phyloP scores from a whole-genome alignment of 106 monocot genomes.

The Agapanthus africanus region DNA sequence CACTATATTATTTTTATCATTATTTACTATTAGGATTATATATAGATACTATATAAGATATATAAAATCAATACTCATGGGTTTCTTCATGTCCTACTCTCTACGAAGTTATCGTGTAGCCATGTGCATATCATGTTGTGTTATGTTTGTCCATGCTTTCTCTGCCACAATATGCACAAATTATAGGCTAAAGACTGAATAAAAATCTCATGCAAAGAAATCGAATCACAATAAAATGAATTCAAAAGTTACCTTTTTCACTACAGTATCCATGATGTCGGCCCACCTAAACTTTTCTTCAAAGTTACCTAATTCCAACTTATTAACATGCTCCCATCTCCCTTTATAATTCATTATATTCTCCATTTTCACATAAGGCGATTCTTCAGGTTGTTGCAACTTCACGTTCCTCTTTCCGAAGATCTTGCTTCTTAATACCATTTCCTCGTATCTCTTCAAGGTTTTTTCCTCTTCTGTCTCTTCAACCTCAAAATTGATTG shows the following conservation, averaged over 20 bases:
- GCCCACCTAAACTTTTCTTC: conserved; percentile 5
- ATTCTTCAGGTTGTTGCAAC: conserved; percentile 18
- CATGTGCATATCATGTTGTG: background rate
- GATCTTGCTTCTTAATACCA: conserved; percentile 11
- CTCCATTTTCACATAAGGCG: conserved; percentile 16
- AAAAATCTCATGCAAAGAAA: background rate
- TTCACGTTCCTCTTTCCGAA: conserved; percentile 12
- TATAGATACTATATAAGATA: too few species aligned
- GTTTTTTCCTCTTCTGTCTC: conserved; percentile 10
- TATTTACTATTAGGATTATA: too few species aligned
- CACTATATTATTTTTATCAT: too few species aligned
- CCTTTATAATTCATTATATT: background rate
- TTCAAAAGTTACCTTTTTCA: conserved; percentile 2
- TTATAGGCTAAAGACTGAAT: background rate
- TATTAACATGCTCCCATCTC: background rate
- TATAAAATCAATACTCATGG: too few species aligned
- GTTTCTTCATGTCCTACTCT: too few species aligned
- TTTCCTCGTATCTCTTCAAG: background rate
- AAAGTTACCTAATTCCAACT: background rate
- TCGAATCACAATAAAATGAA: background rate
- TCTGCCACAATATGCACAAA: too few species aligned
- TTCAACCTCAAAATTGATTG: conserved; percentile 15
- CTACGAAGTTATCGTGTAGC: too few species aligned
- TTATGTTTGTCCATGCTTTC: too few species aligned
- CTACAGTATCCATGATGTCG: background rate